phyloP scores from a whole-genome alignment of 352 stramenopile species.

The Phytophthora melonis region DNA sequence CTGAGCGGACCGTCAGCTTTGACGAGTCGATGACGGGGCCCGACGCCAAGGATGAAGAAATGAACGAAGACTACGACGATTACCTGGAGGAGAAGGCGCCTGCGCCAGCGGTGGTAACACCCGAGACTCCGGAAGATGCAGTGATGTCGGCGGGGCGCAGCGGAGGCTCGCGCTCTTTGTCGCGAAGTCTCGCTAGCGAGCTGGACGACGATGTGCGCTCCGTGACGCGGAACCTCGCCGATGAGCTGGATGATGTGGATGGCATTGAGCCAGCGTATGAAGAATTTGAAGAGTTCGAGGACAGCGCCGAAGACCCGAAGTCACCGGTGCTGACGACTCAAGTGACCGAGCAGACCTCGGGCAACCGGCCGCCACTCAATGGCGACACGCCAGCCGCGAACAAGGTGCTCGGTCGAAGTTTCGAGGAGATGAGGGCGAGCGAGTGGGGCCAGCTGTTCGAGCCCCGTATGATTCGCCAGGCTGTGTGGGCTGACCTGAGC shows the following conservation, averaged over 20 bases:
- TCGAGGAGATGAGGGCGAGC: not conserved
- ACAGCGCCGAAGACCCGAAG: not conserved
- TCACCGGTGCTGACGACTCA: not conserved
- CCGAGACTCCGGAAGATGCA: constrained; percentile 1
- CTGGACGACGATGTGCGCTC: too few species aligned
- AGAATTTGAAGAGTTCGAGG: not conserved
- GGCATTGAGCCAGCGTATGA: not conserved
- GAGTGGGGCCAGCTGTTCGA: not conserved
- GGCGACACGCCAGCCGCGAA: not conserved
- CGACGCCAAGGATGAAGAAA: constrained; percentile 10
- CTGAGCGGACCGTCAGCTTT: not conserved
- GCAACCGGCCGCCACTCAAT: not conserved
- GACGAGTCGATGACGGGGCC: not conserved
- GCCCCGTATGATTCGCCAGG: not conserved
- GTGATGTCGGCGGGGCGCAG: constrained; percentile 2
- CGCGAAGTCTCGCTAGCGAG: not conserved
- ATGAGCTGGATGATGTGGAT: not conserved
- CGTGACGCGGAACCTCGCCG: too few species aligned
- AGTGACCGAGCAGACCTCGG: not conserved
- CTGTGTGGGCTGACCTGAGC: not conserved
- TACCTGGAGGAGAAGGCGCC: constrained; percentile 8
- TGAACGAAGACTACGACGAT: not conserved
- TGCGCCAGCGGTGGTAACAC: not conserved
- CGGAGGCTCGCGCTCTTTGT: not conserved
- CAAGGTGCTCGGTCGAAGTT: not conserved